Conservation (phyloP, 2,329 filamentous ascomycete genomes). For the Cryphonectria japonica region DNA sequence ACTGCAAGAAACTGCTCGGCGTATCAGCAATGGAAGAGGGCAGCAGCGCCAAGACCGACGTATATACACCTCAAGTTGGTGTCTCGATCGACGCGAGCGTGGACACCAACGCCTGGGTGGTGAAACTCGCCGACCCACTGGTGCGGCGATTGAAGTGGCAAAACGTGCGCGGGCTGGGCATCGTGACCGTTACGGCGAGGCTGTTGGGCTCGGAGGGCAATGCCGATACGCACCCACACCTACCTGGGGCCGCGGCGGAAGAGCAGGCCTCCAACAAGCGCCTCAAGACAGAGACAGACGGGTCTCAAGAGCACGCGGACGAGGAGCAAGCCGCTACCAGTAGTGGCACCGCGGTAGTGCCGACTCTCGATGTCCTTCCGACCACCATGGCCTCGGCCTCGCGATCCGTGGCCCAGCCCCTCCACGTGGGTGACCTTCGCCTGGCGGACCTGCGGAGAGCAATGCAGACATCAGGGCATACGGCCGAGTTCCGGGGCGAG, state of each 20-base stretch:
- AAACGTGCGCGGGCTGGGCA: constrained; percentile 83
- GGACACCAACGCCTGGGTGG: constrained; percentile 95
- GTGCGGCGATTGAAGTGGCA: constrained; percentile 93
- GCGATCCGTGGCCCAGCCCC: constrained; percentile 77
- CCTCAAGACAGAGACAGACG: constrained; percentile 48
- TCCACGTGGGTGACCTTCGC: constrained; percentile 92
- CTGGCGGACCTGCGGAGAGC: constrained; percentile 85
- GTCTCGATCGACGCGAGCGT: constrained; percentile 84
- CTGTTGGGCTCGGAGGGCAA: constrained; percentile 48
- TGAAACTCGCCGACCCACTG: constrained; percentile 83
- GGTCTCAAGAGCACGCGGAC: constrained; percentile 30
- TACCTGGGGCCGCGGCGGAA: constrained; percentile 45
- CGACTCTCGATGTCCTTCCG: constrained; percentile 59
- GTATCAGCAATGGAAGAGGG: constrained; percentile 46
- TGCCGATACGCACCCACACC: constrained; percentile 40
- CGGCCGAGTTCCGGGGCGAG: constrained; percentile 90
- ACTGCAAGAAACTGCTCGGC: constrained; percentile 72
- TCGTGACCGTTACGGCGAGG: constrained; percentile 88
- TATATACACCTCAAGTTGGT: constrained; percentile 82
- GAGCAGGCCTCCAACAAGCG: constrained; percentile 54
- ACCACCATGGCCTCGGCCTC: constrained; percentile 69
- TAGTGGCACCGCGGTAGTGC: constrained; percentile 41
- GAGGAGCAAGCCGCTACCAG: constrained; percentile 30
- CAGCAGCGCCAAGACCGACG: constrained; percentile 58
- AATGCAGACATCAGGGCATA: constrained; percentile 81